These are phyloP conservation scores for Arthrobotrys sphaeroides DNA, from an alignment of 2,329 filamentous ascomycete species.

Conservation along the genomic window DNA sequence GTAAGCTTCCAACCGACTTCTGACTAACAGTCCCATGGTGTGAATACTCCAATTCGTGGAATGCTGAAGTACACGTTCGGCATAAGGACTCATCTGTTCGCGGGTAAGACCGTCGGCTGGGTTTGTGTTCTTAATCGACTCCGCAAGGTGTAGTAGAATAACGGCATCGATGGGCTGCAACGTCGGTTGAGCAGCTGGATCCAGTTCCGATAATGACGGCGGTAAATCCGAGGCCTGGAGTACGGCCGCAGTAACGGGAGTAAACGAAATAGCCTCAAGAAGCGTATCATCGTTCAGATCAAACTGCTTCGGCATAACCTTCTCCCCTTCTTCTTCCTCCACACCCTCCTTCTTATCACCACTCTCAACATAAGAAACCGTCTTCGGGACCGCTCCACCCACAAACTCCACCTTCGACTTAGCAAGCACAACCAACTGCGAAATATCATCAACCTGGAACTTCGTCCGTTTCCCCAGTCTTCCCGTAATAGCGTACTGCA, in stretches of 20 bases:
- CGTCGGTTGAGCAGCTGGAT: constrained; percentile 82
- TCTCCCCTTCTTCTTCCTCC: constrained; percentile 56
- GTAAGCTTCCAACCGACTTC: constrained; percentile 89
- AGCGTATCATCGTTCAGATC: constrained; percentile 92
- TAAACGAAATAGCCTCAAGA: constrained; percentile 85
- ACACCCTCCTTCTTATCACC: constrained; percentile 54
- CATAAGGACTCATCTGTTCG: constrained; percentile 94
- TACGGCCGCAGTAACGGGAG: constrained; percentile 62
- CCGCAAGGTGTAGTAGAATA: constrained; percentile 79
- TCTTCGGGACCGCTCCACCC: constrained; percentile 30
- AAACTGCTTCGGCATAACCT: constrained; percentile 71
- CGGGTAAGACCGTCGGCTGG: constrained; percentile 84
- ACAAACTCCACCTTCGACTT: constrained; percentile 69
- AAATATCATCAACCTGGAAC: constrained; percentile 80
- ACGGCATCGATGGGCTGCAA: constrained; percentile 86
- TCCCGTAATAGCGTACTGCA: constrained; percentile 84
- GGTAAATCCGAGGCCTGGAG: constrained; percentile 68
- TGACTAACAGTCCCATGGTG: constrained; percentile 87
- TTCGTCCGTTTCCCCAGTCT: constrained; percentile 84
- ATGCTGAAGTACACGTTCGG: constrained; percentile 83
- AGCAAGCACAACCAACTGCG: constrained; percentile 89
- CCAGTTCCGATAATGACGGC: constrained; percentile 70
- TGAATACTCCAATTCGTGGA: constrained; percentile 98
- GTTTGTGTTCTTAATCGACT: constrained; percentile 88
- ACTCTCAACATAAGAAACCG: constrained; percentile 40